A percentile compares a stretch with the other conserved stretches of the same genome.
Evolutionary conservation across 1,139 yeast genomes (phyloP).

Genomic region (Lodderomyces theae): DNA sequence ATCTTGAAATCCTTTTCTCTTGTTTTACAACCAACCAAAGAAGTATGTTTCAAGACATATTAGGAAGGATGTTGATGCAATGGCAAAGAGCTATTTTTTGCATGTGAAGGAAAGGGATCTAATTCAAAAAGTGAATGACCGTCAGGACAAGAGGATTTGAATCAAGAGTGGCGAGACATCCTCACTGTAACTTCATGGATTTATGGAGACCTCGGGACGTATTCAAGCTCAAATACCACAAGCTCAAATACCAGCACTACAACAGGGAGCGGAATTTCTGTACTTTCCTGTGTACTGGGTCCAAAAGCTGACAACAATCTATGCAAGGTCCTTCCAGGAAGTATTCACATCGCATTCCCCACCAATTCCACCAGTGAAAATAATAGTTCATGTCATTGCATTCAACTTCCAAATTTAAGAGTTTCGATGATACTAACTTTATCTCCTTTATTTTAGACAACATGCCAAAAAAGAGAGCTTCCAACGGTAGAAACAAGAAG

Average conservation of each 20-base stretch:
- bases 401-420: neutral
- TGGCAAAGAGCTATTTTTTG: neutral
- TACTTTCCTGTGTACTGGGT: too few species aligned
- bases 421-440: conserved; percentile 28
- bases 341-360: too few species aligned
- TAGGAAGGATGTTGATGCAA: neutral
- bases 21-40: conserved; percentile 9
- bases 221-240: too few species aligned
- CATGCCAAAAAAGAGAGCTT: conserved; percentile 99
- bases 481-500: conserved; percentile 99
- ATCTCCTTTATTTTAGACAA: conserved; percentile 27
- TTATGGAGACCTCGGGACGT: too few species aligned
- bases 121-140: neutral
- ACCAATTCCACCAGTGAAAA: neutral
- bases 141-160: too few species aligned
- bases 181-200: too few species aligned
- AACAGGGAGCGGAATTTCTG: too few species aligned
- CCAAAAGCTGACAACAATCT: too few species aligned
- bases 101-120: neutral
- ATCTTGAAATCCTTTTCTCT: conserved; percentile 10
- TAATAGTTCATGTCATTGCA: conserved; percentile 1
- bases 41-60: conserved; percentile 10
- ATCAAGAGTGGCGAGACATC: too few species aligned
- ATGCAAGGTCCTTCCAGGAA: too few species aligned
- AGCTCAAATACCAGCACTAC: too few species aligned